Base-by-base conservation (phyloP, 768 basidiomycete species). In the Goffeauzyma gilvescens region DNA sequence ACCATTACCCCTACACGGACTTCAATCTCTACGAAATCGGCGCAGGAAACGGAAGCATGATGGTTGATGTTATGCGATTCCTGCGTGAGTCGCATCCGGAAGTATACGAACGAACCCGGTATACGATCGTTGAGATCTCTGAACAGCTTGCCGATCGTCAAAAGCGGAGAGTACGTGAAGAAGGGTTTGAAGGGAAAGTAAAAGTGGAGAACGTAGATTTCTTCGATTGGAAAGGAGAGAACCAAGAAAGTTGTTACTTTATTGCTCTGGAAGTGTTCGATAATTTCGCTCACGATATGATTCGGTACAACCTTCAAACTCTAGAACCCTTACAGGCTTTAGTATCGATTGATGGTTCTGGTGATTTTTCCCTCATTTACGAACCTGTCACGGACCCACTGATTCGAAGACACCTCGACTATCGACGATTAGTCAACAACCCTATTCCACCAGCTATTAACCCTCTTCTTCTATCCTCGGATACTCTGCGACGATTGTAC, bases 21-120 rank as follows among this genome's bases (percentile, higher is more conserved):
- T 77, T 96, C 51, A 74, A 82, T 49, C 78, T 98, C 40, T 96
- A 95, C 68, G 93, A 98, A 64, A 80, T 98, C 53, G 93, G 93
- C 26, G 93, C 87, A 2, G 93, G 93, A 31, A 98, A 98, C 56
- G 93, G 93, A 10, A 90, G 90, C 1, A 71, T 98, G 44, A 89
- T 90, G 23, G 66, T 74, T 63, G 79, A 95, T 59, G 76, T 93
- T 40, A 76, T 98, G 44, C 72, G 83, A 59, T 82, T 75, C 55
- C 64, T 98, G 23, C 74, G 71, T 17, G 71, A 74, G 35, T 68
- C 75, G 31, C 76, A 89, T 56, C 64, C 64, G n/a, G 85, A 87
- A 28, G 85, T 96, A 4, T 96, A 87, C 60, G 83, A 85, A 45
- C 74, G 85, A 15, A 93, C 87, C 14, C 73, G 74, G 13, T 98